Percentiles rank a stretch among this genome's conserved stretches.
These are phyloP conservation scores for Protomyces inundatus DNA, from an alignment of 1,139 yeast genomes.

Conservation along the genomic window DNA sequence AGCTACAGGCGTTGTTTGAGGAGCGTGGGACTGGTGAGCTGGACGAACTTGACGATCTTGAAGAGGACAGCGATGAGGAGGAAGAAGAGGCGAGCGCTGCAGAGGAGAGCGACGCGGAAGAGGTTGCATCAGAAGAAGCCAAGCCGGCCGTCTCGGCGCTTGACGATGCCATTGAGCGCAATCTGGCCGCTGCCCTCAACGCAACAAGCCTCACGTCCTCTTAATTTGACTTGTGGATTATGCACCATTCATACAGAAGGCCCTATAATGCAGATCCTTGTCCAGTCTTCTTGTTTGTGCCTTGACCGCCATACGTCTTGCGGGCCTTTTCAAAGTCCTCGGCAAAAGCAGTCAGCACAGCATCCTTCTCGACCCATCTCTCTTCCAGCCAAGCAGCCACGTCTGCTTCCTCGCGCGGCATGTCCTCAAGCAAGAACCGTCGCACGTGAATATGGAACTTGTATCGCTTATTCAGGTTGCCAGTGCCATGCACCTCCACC, in stretches of 20 bases:
- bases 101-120: conserved; percentile 58
- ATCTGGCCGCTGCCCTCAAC: conserved; percentile 36
- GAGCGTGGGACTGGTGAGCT: conserved; percentile 73
- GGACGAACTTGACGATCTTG: conserved; percentile 90
- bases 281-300: no score
- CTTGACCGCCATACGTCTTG: background rate
- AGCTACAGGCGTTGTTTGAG: conserved; percentile 59
- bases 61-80: conserved; percentile 80
- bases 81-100: conserved; percentile 70
- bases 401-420: conserved; percentile 24
- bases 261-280: no score
- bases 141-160: conserved; percentile 48
- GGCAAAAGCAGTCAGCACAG: conserved; percentile 11
- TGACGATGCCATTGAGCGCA: conserved; percentile 44
- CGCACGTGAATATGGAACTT: conserved; percentile 49
- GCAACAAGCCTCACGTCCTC: background rate
- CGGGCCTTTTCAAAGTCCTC: background rate
- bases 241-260: background rate
- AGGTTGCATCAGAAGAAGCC: conserved; percentile 46
- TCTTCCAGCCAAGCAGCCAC: conserved; percentile 36
- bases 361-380: conserved; percentile 35
- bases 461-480: conserved; percentile 41
- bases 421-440: conserved; percentile 43
- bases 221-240: background rate
- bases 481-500: conserved; percentile 50